Conservation (phyloP, 1,284 basidiomycete species). For the Naganishia sp. region DNA sequence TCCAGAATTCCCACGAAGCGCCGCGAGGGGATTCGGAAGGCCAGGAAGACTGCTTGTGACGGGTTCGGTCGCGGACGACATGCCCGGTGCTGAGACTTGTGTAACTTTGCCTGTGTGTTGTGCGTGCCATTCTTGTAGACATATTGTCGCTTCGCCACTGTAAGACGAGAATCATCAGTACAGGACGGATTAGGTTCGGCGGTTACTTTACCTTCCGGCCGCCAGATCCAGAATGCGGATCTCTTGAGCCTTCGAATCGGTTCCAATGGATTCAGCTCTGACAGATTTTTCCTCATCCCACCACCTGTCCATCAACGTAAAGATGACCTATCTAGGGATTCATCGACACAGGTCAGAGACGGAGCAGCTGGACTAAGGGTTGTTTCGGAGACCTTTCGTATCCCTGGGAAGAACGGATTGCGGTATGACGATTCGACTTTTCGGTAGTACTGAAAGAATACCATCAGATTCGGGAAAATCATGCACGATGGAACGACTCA, state of each 20-base stretch:
- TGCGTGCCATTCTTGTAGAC: conserved; percentile 50
- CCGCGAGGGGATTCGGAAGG: conserved; percentile 33
- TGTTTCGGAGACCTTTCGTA: conserved; percentile 59
- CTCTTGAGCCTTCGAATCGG: conserved; percentile 11
- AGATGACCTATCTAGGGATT: conserved; percentile 38
- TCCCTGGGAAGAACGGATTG: conserved; percentile 70
- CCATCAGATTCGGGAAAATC: background rate
- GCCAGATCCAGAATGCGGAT: conserved; percentile 59
- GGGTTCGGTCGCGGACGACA: background rate
- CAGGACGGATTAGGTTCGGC: background rate
- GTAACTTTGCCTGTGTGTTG: conserved; percentile 30
- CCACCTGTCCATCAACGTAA: conserved; percentile 53
- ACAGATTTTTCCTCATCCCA: conserved; percentile 52
- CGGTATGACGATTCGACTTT: conserved; percentile 66
- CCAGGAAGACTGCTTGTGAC: background rate
- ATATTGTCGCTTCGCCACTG: conserved; percentile 53
- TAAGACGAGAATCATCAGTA: background rate
- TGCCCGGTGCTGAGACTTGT: background rate
- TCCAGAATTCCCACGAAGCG: conserved; percentile 20
- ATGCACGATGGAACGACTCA: conserved; percentile 39
- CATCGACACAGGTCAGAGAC: conserved; percentile 9
- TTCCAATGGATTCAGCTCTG: conserved; percentile 36
- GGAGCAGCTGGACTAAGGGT: background rate
- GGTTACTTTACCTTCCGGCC: conserved; percentile 55
- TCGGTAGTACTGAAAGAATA: conserved; percentile 45